Evolutionary conservation across 1,284 basidiomycete genomes (phyloP).

Genomic region (Peniophora sp.): DNA sequence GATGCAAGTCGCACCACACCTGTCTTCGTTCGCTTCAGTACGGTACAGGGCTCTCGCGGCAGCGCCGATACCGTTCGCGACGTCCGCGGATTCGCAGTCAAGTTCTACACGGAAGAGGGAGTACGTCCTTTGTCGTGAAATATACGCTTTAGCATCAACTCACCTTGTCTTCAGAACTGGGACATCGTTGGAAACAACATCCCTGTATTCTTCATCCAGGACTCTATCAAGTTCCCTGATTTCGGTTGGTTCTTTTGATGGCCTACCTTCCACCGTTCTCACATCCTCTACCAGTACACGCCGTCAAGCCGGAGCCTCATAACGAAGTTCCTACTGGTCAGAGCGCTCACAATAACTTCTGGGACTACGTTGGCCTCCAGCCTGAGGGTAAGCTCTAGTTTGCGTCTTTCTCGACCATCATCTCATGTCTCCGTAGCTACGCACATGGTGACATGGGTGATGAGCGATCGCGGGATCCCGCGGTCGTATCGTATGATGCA

Average conservation of each 20-base stretch:
- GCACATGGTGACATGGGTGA: slow-evolving; percentile 78
- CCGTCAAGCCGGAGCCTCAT: slow-evolving; percentile 75
- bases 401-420: too few species aligned
- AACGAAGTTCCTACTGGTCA: slow-evolving; percentile 64
- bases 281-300: slow-evolving; percentile 38
- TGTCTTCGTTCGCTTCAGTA: slow-evolving; percentile 75
- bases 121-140: background rate
- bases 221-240: slow-evolving; percentile 79
- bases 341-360: slow-evolving; percentile 73
- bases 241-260: slow-evolving; percentile 23
- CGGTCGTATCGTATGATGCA: slow-evolving; percentile 83
- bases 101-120: slow-evolving; percentile 74
- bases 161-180: slow-evolving; percentile 46
- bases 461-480: slow-evolving; percentile 78
- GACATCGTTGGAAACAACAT: slow-evolving; percentile 75
- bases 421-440: slow-evolving; percentile 32
- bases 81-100: slow-evolving; percentile 76
- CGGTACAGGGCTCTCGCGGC: slow-evolving; percentile 70
- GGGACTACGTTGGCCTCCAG: slow-evolving; percentile 70
- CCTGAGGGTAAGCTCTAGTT: slow-evolving; percentile 8
- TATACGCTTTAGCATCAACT: background rate
- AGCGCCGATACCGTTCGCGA: slow-evolving; percentile 78
- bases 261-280: too few species aligned
- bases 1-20: slow-evolving; percentile 66
- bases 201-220: slow-evolving; percentile 82